These are phyloP conservation scores for Volvox carteri DNA, from an alignment of 163 green algal species.

Conservation along the genomic window DNA sequence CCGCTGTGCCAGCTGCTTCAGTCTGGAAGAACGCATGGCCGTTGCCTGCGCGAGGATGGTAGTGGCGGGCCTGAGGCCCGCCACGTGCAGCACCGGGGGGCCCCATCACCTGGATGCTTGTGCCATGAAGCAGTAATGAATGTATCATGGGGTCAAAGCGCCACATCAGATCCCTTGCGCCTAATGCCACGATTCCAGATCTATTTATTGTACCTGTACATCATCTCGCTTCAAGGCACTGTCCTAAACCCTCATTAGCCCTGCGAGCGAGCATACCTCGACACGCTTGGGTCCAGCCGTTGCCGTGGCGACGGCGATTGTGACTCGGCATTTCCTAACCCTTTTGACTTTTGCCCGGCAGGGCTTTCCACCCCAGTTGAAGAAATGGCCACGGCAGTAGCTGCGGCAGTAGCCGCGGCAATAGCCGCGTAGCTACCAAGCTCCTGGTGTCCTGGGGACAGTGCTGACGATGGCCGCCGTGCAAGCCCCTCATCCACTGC, in stretches of 20 bases:
- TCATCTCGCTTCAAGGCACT: too few species aligned
- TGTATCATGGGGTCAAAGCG: too few species aligned
- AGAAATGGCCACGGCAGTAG: background rate
- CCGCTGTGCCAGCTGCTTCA: slow-evolving; percentile 46
- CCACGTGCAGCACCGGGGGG: background rate
- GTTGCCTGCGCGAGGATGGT: slow-evolving; percentile 48
- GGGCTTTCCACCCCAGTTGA: background rate
- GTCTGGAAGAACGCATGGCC: slow-evolving; percentile 1
- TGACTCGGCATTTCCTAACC: background rate
- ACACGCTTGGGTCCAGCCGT: slow-evolving; percentile 28
- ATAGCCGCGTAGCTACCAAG: slow-evolving; percentile 22
- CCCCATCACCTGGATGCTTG: too few species aligned
- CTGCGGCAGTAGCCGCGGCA: background rate
- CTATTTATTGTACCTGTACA: too few species aligned
- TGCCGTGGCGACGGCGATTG: background rate
- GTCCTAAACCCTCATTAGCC: too few species aligned
- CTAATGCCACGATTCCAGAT: too few species aligned
- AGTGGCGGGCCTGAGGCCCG: slow-evolving; percentile 38
- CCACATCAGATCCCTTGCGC: too few species aligned
- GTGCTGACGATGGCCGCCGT: background rate
- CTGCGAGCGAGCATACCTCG: slow-evolving; percentile 34
- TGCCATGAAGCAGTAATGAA: too few species aligned
- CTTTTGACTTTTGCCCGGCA: background rate
- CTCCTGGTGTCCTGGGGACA: background rate
- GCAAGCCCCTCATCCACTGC: background rate